Evolutionary conservation across 176 grass and related monocot species (phyloP).

Genomic region (Musa troglodytarum): DNA sequence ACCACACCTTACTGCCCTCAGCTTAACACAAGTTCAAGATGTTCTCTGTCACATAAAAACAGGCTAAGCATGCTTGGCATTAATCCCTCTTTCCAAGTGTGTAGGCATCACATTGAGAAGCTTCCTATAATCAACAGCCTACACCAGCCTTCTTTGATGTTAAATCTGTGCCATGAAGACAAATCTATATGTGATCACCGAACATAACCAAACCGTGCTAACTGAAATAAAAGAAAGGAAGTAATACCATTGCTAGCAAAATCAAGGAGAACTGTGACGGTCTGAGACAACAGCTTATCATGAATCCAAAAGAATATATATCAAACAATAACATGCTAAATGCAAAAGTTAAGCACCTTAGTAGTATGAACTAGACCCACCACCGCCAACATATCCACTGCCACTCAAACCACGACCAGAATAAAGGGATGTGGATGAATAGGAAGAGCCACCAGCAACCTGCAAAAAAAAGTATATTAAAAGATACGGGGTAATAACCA

Average conservation of each 20-base stretch:
- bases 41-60: slow-evolving; percentile 9
- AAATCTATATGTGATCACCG: slow-evolving; percentile 56
- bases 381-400: slow-evolving; percentile 47
- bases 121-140: slow-evolving; percentile 58
- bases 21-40: neutral
- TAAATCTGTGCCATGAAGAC: slow-evolving; percentile 65
- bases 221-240: slow-evolving; percentile 22
- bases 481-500: neutral
- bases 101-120: slow-evolving; percentile 43
- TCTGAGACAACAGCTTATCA: neutral
- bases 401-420: slow-evolving; percentile 40
- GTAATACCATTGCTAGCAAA: slow-evolving; percentile 19
- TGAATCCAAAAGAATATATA: slow-evolving; percentile 1
- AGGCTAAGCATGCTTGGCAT: slow-evolving; percentile 23
- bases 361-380: slow-evolving; percentile 68
- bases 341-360: slow-evolving; percentile 46
- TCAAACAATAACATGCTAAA: neutral
- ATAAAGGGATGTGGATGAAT: slow-evolving; percentile 35
- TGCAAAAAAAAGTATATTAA: slow-evolving; percentile 28
- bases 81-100: slow-evolving; percentile 38
- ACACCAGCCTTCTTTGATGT: slow-evolving; percentile 50
- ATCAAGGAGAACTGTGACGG: neutral
- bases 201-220: slow-evolving; percentile 15
- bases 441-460: slow-evolving; percentile 64
- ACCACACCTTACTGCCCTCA: neutral